Evolutionary conservation across 257 asterid species (phyloP).

Genomic region (Cynanchum wilfordii): DNA sequence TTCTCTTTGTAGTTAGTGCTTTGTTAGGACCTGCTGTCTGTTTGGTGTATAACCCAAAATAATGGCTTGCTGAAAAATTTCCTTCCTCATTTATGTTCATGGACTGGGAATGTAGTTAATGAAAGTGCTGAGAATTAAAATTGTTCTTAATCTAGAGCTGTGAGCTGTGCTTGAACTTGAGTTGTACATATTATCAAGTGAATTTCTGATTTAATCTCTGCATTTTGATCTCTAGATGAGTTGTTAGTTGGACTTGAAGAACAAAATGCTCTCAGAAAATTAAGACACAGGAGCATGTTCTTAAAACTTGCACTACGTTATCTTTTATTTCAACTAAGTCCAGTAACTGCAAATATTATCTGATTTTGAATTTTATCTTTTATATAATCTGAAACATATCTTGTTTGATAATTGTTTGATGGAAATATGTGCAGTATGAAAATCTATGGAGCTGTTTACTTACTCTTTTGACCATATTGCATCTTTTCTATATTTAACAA

Average conservation of each 20-base stretch:
- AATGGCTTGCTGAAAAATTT: too few species aligned
- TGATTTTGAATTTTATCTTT: neutral
- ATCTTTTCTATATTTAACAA: conserved; percentile 2
- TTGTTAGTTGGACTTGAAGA: neutral
- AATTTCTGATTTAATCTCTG: neutral
- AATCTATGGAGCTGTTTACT: neutral
- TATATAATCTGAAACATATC: neutral
- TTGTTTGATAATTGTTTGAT: neutral
- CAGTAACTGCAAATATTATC: neutral
- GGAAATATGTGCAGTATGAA: neutral
- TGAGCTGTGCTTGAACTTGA: too few species aligned
- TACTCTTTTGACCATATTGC: neutral
- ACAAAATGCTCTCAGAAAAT: neutral
- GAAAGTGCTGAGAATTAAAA: too few species aligned
- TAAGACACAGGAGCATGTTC: neutral
- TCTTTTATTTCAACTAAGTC: neutral
- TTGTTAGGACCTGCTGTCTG: too few species aligned
- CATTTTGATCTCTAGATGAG: neutral
- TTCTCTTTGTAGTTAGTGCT: too few species aligned
- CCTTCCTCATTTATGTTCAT: too few species aligned
- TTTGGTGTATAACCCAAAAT: too few species aligned
- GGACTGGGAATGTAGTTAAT: too few species aligned
- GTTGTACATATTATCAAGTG: too few species aligned
- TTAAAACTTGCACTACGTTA: neutral
- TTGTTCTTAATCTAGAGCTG: too few species aligned